Base-by-base conservation (phyloP, 306 rosid genomes). In the Lathyrus sativus region DNA sequence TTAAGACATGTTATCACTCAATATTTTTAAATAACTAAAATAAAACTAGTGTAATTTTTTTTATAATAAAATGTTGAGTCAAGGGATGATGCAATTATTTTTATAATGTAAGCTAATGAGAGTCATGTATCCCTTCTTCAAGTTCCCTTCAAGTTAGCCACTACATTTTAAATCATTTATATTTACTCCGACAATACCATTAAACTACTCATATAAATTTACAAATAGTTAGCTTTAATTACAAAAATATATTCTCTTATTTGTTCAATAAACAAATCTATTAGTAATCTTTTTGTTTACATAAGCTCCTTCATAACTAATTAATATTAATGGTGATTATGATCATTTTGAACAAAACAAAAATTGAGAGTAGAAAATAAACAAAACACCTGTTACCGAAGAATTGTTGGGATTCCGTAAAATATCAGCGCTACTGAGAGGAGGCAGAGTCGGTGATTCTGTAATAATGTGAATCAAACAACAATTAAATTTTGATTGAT, bases 361-460 rank as follows among this genome's bases (percentile, higher is more conserved):
- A 11, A 55, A 15, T 12, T 26, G 5, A 56, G 17, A 12, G 12
- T 17, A 12, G 62, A 56, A 56, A 56, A 56, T 56, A 28, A 56
- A 56, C 8, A 13, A 56, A 28, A 17, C 26, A 45, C 41, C 57
- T 1, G 19, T 46, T 46, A 83, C 82, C 4, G 65, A 10, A 61
- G 48, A 76, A 26, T 74, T 11, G 10, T 2, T 35, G 5, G 72
- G 48, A 73, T 78, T 68, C 33, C 37, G 78, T 5, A 83, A 59
- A 63, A 50, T 54, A 17, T 75, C 60, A 22, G 82, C 41, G 62
- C 69, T 72, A 42, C 50, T 55, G 46, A 87, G 83, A 45, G 87
- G 96, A 4, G 95, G 87, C 41, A 87, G 81, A 50, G 77, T 50
- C 12, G 50, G 46, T 11, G 85, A 72, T 19, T 44, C 91, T 85